Evolutionary conservation across 768 basidiomycete genomes (phyloP).

Genomic region (Zangia roseola): DNA sequence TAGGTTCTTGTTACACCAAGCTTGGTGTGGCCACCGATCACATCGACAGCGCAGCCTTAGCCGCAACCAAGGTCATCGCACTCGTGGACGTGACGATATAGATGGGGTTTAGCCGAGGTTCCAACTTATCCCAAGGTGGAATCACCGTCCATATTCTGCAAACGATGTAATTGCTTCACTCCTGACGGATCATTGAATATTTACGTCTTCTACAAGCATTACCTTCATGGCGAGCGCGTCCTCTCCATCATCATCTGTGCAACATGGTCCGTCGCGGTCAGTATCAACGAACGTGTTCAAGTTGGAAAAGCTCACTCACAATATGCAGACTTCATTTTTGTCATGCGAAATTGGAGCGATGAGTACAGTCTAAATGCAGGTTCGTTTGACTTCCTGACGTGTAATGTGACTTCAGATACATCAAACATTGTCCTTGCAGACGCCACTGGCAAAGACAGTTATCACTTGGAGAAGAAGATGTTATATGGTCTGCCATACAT

Average conservation of each 20-base stretch:
- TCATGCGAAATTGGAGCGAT: constrained; percentile 4
- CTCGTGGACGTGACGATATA: too few relatives aligned
- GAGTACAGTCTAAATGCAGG: constrained; percentile 8
- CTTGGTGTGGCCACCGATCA: constrained; percentile 13
- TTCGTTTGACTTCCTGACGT: constrained; percentile 11
- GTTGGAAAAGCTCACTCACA: constrained; percentile 1
- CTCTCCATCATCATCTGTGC: constrained; percentile 5
- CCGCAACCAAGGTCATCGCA: too few relatives aligned
- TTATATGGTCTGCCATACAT: background rate
- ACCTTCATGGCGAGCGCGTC: constrained; percentile 3
- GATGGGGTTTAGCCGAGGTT: too few relatives aligned
- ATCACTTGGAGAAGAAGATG: too few relatives aligned
- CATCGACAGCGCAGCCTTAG: too few relatives aligned
- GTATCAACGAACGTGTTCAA: background rate
- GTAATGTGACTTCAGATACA: constrained; percentile 4
- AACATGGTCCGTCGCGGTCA: background rate
- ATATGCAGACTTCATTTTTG: background rate
- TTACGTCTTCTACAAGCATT: background rate
- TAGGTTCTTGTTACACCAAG: background rate
- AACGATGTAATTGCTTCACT: background rate
- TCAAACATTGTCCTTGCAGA: background rate
- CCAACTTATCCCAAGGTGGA: too few relatives aligned
- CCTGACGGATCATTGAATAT: background rate
- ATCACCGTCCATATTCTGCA: too few relatives aligned
- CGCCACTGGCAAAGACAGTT: too few relatives aligned